Evolutionary conservation across 176 grass and related monocot genomes (phyloP).

Genomic region (Oryza meridionalis): DNA sequence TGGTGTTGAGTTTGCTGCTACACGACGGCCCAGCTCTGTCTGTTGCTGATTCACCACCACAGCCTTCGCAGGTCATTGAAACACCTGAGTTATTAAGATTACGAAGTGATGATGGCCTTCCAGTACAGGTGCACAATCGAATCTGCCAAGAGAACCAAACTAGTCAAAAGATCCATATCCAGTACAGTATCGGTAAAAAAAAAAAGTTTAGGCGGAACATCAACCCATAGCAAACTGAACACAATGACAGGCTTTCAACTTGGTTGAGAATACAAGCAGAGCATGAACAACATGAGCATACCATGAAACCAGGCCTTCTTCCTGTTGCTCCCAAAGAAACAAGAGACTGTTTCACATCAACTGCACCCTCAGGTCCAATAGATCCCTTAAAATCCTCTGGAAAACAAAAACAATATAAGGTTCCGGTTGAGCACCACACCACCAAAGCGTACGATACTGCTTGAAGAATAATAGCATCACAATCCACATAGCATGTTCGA

Average conservation of each 20-base stretch:
- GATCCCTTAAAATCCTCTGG: conserved; percentile 50
- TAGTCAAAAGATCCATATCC: conserved; percentile 8
- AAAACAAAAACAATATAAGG: conserved; percentile 73
- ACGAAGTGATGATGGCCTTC: conserved; percentile 25
- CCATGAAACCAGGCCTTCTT: conserved; percentile 54
- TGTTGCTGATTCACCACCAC: conserved; percentile 50
- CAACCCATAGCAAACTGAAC: conserved; percentile 7
- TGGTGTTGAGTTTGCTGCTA: conserved; percentile 60
- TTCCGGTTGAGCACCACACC: conserved; percentile 50
- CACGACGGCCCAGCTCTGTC: conserved; percentile 44
- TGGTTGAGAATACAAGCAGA: neutral
- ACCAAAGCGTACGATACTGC: conserved; percentile 44
- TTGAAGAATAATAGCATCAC: conserved; percentile 49
- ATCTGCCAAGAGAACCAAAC: conserved; percentile 50
- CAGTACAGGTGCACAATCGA: conserved; percentile 43
- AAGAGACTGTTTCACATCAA: conserved; percentile 37
- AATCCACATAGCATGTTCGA: conserved; percentile 45
- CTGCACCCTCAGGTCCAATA: conserved; percentile 45
- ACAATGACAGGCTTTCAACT: conserved; percentile 16
- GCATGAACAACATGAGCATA: conserved; percentile 39
- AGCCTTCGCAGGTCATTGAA: conserved; percentile 61
- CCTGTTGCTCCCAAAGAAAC: conserved; percentile 29
- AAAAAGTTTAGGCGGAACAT: conserved; percentile 7
- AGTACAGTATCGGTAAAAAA: conserved; percentile 21
- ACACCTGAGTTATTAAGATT: conserved; percentile 35